Percentiles rank a stretch among this genome's conserved stretches.
These are phyloP conservation scores for Sclerospora graminicola DNA, from an alignment of 352 stramenopile genomes.

Conservation along the genomic window DNA sequence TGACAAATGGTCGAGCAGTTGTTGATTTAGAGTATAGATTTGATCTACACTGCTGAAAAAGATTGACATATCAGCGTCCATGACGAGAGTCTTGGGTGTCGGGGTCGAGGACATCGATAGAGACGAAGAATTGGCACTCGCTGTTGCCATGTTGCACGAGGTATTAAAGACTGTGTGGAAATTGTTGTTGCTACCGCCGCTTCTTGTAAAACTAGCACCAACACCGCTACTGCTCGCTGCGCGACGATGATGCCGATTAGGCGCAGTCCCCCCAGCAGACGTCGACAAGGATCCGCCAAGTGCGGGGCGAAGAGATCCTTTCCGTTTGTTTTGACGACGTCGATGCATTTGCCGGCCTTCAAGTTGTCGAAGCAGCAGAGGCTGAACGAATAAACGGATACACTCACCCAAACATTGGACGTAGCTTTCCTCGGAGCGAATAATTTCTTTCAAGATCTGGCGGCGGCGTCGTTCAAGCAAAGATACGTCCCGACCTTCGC, in stretches of 20 bases:
- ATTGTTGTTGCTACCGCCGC: constrained; percentile 34
- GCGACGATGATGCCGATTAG: constrained; percentile 13
- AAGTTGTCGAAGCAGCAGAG: constrained; percentile 63
- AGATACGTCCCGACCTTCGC: constrained; percentile 33
- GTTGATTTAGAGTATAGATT: constrained; percentile 83
- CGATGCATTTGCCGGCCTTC: constrained; percentile 64
- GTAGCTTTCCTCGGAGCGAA: constrained; percentile 78
- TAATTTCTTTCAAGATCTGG: constrained; percentile 78
- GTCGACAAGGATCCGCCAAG: constrained; percentile 21
- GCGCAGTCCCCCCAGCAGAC: constrained; percentile 3
- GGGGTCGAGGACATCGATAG: constrained; percentile 14
- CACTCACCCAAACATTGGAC: constrained; percentile 75
- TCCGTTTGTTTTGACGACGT: constrained; percentile 52
- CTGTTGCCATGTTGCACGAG: constrained; percentile 18
- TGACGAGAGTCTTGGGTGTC: constrained; percentile 42
- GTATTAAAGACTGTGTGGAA: constrained; percentile 33
- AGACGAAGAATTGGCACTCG: constrained; percentile 17
- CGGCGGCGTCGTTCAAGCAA: constrained; percentile 53
- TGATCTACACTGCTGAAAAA: constrained; percentile 86
- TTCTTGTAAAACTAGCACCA: constrained; percentile 16
- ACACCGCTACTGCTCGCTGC: constrained; percentile 25
- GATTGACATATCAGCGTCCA: constrained; percentile 79
- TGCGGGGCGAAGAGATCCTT: constrained; percentile 38
- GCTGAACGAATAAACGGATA: constrained; percentile 77
- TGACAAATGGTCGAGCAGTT: constrained; percentile 77